Base-by-base conservation (phyloP, 2,329 filamentous ascomycete species). In the Daldinia sp. region DNA sequence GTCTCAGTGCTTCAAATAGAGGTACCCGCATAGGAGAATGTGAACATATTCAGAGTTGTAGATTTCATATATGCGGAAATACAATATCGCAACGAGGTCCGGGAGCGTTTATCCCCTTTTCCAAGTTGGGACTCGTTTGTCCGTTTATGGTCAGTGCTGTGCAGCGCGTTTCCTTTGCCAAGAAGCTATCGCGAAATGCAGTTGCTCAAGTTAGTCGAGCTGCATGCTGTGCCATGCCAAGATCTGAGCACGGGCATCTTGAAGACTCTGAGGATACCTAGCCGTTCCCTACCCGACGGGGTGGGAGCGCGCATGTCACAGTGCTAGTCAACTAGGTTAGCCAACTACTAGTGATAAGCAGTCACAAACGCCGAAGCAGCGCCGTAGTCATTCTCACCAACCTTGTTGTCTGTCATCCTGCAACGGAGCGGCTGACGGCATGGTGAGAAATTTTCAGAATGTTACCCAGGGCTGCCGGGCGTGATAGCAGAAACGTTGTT, bases 281-380 rank as follows among this genome's bases (percentile, higher is more conserved):
- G 52, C 63, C n/a, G n/a, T n/a, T 63, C 63, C 39, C 64, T 70
- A 58, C 68, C 63, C 54, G 64, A 68, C 53, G 29, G 3, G 52
- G 58, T 52, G 55, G 30, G 51, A 39, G 45, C 53, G 43, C 19
- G 41, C 63, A 64, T 63, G 47, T 67, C 55, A 68, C 66, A 43
- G 55, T 66, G 23, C 50, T 48, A 64, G 52, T 52, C 50, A 58
- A 19, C 37, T 45, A n/a, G n/a, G n/a, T n/a, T n/a, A n/a, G n/a
- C n/a, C n/a, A n/a, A n/a, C n/a, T n/a, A n/a, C n/a, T n/a, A 65
- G 48, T 29, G 55, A 59, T 55, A 23, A 48, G 39, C 52, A 27
- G 17, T 27, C 39, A 56, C 58, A 62, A 67, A 61, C 56, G 63
- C 66, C 64, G 66, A 68, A 43, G 41, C 61, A 67, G 23, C 49